Percentiles rank a stretch among this genome's conserved stretches.
These are phyloP conservation scores for Ilyonectria mors-panacis DNA, from an alignment of 2,329 filamentous ascomycete genomes.

Conservation along the genomic window DNA sequence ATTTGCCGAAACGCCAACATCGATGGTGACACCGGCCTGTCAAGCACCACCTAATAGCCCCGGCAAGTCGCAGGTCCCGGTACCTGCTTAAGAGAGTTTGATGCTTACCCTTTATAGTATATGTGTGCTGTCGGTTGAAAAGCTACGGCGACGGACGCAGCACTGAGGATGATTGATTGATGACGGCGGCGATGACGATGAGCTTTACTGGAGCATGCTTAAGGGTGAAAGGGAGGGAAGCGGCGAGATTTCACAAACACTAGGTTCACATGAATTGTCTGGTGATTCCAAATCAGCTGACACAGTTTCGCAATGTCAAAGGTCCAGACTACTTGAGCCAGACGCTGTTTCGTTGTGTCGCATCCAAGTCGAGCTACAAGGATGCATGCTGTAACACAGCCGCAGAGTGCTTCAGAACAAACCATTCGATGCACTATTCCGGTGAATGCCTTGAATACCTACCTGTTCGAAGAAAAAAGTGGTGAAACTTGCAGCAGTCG, in stretches of 20 bases:
- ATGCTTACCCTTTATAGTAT: not conserved
- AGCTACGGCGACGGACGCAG: not conserved
- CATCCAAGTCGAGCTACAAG: not conserved
- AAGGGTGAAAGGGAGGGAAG: not conserved
- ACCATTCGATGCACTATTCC: too few relatives aligned
- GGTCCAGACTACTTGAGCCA: not conserved
- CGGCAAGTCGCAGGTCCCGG: not conserved
- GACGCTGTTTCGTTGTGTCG: conserved; percentile 7
- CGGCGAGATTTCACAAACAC: not conserved
- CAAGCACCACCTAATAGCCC: not conserved
- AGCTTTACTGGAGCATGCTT: not conserved
- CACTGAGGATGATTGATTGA: not conserved
- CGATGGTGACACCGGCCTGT: not conserved
- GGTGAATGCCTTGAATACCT: not conserved
- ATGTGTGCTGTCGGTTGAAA: not conserved
- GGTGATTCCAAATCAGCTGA: not conserved
- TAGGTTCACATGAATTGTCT: not conserved
- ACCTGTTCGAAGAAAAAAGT: not conserved
- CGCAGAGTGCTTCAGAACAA: not conserved
- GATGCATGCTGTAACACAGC: conserved; percentile 12
- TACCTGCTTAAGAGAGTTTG: not conserved
- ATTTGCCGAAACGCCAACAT: conserved; percentile 13
- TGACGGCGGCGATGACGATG: not conserved
- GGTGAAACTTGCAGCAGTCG: not conserved
- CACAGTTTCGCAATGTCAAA: not conserved